phyloP scores from a whole-genome alignment of 768 basidiomycete genomes.

The Boletus eberwhitei region DNA sequence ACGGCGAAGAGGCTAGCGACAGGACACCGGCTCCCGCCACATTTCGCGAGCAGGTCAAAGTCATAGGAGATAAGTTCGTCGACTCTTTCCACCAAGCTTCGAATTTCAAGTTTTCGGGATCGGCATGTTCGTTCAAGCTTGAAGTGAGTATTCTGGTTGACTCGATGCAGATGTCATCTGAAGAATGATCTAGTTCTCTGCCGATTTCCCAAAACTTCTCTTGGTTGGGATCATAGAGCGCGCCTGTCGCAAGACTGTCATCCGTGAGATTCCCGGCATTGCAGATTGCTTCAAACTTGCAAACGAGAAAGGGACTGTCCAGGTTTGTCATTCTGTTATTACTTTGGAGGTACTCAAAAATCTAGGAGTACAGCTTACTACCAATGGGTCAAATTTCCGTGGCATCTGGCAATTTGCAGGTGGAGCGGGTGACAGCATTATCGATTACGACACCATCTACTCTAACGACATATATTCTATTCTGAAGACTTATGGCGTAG shows the following conservation, averaged over 20 bases:
- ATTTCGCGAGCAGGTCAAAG: conserved; percentile 41
- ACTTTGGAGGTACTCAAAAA: background rate
- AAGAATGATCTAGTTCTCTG: conserved; percentile 60
- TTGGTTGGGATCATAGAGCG: conserved; percentile 92
- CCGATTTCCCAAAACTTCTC: conserved; percentile 88
- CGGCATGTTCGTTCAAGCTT: conserved; percentile 73
- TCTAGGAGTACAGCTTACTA: conserved; percentile 53
- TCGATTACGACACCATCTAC: conserved; percentile 79
- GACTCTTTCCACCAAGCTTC: conserved; percentile 61
- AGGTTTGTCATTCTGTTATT: conserved; percentile 33
- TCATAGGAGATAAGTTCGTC: conserved; percentile 51
- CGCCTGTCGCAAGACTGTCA: conserved; percentile 75
- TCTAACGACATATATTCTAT: conserved; percentile 96
- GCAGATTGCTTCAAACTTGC: conserved; percentile 71
- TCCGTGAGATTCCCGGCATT: conserved; percentile 90
- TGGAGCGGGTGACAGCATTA: conserved; percentile 48
- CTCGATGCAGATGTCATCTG: background rate
- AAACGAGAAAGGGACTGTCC: conserved; percentile 50
- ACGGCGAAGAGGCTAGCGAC: conserved; percentile 26
- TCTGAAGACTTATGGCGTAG: conserved; percentile 90
- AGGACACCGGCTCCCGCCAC: conserved; percentile 20
- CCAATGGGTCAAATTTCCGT: conserved; percentile 91
- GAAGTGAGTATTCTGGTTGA: conserved; percentile 54
- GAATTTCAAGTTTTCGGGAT: conserved; percentile 66
- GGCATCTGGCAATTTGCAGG: conserved; percentile 82